Evolutionary conservation across 768 basidiomycete genomes (phyloP), one percentile per base, ranked within the genome.

Genomic region (Paxillus involutus): DNA sequence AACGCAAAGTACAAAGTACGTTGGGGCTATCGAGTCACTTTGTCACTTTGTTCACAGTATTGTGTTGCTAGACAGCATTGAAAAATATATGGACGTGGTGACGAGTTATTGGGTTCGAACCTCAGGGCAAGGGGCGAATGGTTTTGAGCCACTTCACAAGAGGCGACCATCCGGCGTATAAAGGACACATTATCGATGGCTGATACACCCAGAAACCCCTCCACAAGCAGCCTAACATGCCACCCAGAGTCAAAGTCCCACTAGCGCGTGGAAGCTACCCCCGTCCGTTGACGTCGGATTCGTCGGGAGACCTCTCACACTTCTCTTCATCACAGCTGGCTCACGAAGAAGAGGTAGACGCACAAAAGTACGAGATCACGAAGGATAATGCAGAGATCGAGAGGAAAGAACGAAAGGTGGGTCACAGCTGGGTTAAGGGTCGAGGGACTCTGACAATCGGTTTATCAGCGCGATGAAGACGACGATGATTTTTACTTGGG

Each of bases 241-340:
- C 43, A 40, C 30, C 50, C 30, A 50, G 42, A 45, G 12, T 17
- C 36, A 49, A 13, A 44, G 29, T 41, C 16, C 21, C 54, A 10
- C 35, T 9, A 17, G 29, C 26, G 24, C 58, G 47, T 10, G 46
- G 29, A 16, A 46, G 50, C 37, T 56, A 56, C 32, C 55, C 58
- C 13, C 51, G 51, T n/a, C 51, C 56, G 5, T 26, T 59, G 39
- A 59, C 56, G 19, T 48, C 51, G 13, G 58, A 57, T 33, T 50
- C 39, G 16, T 57, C 56, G 4, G 58, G 44, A 11, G 47, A 47
- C 14, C 39, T 53, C 13, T 30, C 35, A 12, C 40, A 49, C 21
- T 44, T 41, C 24, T 49, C 52, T 13, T 59, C 56, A 4, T 58
- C 56, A 35, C 56, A 47, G 36, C 46, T 59, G 29, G 51, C 56